A percentile compares a stretch with the other conserved stretches of the same genome.
phyloP scores from a whole-genome alignment of 2,329 filamentous ascomycete species.

The Dactylellina cionopaga region DNA sequence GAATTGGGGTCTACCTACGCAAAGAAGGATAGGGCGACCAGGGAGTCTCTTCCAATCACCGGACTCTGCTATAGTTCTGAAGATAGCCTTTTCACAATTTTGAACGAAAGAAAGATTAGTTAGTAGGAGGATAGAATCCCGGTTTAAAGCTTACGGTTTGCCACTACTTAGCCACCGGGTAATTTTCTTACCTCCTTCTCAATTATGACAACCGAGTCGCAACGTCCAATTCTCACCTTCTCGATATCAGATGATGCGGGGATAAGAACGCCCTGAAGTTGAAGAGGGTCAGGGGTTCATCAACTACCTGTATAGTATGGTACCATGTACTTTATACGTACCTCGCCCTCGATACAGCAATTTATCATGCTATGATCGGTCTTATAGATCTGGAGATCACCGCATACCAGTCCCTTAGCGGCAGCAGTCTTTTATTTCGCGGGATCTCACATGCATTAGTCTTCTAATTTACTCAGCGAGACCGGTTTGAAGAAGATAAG shows the following conservation, averaged over 20 bases:
- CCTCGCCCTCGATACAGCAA: conserved; percentile 58
- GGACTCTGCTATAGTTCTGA: conserved; percentile 46
- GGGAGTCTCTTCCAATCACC: conserved; percentile 49
- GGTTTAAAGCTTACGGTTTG: conserved; percentile 31
- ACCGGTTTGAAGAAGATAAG: too few relatives aligned
- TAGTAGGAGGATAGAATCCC: conserved; percentile 27
- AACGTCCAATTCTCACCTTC: conserved; percentile 64
- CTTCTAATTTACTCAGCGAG: too few relatives aligned
- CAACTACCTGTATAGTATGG: too few relatives aligned
- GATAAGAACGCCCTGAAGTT: conserved; percentile 70
- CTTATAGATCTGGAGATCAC: conserved; percentile 66
- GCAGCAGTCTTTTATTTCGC: conserved; percentile 77
- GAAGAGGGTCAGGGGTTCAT: too few relatives aligned
- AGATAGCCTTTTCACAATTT: conserved; percentile 24
- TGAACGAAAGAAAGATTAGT: neutral
- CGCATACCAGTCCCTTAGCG: conserved; percentile 76
- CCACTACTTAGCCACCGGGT: conserved; percentile 4
- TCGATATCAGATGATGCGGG: conserved; percentile 67
- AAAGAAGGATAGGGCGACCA: conserved; percentile 53
- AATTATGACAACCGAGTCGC: conserved; percentile 76
- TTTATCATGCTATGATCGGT: conserved; percentile 62
- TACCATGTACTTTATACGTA: conserved; percentile 62
- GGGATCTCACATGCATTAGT: conserved; percentile 4
- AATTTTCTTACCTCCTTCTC: conserved; percentile 75
- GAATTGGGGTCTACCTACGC: neutral